These are phyloP conservation scores for Salix viminalis DNA, from an alignment of 345 rosid genomes.

Conservation along the genomic window DNA sequence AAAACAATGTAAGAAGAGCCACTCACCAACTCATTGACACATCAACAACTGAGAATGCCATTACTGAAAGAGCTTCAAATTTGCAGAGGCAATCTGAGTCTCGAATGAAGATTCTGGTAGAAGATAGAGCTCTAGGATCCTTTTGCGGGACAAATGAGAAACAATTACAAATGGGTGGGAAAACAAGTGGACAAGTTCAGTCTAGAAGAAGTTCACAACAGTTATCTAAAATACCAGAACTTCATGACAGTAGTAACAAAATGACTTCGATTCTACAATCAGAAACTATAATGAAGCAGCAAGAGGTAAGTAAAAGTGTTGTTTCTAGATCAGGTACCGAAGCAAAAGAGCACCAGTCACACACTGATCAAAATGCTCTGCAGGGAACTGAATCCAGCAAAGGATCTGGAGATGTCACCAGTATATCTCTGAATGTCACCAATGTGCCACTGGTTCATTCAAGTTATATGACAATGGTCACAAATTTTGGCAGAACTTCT, in stretches of 20 bases:
- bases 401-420: conserved; percentile 33
- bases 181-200: conserved; percentile 30
- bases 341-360: conserved; percentile 32
- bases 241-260: conserved; percentile 27
- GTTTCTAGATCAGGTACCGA: conserved; percentile 33
- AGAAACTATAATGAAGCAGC: conserved; percentile 36
- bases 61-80: conserved; percentile 36
- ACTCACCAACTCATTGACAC: conserved; percentile 28
- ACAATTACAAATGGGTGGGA: conserved; percentile 31
- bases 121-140: conserved; percentile 31
- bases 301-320: conserved; percentile 26
- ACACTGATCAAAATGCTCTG: conserved; percentile 27
- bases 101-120: conserved; percentile 38
- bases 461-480: conserved; percentile 28
- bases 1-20: conserved; percentile 22
- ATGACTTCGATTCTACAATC: conserved; percentile 34
- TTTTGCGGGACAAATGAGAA: conserved; percentile 26
- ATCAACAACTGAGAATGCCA: conserved; percentile 32
- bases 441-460: conserved; percentile 33
- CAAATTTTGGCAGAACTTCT: conserved; percentile 37
- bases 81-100: conserved; percentile 41
- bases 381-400: conserved; percentile 36
- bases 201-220: conserved; percentile 34
- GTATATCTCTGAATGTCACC: conserved; percentile 20
- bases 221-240: conserved; percentile 29